Percentiles rank a stretch among this genome's conserved stretches.
Evolutionary conservation across 805 yeast species (phyloP).

Genomic region (Tetrapisispora fleetii): DNA sequence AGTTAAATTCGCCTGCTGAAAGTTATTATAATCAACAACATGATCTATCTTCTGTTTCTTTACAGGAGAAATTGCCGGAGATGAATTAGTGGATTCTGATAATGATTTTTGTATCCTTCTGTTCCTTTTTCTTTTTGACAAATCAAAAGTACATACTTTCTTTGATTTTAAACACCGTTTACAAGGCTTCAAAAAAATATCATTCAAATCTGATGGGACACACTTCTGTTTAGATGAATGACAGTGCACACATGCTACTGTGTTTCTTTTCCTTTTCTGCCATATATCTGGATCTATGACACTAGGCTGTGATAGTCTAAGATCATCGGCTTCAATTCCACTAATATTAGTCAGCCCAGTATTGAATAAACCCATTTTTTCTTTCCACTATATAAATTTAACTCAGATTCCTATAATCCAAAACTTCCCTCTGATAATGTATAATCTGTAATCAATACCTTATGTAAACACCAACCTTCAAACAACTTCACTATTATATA

Average conservation of each 20-base stretch:
- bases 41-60: not conserved
- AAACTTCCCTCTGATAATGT: too few relatives aligned
- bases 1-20: not conserved
- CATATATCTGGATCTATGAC: conserved; percentile 14
- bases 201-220: conserved; percentile 43
- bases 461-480: too few relatives aligned
- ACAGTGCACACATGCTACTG: conserved; percentile 38
- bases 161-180: conserved; percentile 58
- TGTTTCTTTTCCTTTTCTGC: conserved; percentile 25
- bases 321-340: conserved; percentile 20
- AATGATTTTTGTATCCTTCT: conserved; percentile 16
- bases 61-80: too few relatives aligned
- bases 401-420: not conserved
- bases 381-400: not conserved
- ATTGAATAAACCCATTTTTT: not conserved
- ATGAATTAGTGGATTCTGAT: not conserved
- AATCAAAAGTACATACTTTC: conserved; percentile 57
- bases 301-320: conserved; percentile 15
- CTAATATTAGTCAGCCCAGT: conserved; percentile 8
- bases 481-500: too few relatives aligned
- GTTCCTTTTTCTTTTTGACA: conserved; percentile 46
- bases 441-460: too few relatives aligned
- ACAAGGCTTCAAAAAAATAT: conserved; percentile 58
- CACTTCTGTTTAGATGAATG: conserved; percentile 80
- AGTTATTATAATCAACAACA: not conserved